Evolutionary conservation across 225 moss, liverwort and hornwort species (phyloP).

Genomic region (Antitrichia curtipendula): DNA sequence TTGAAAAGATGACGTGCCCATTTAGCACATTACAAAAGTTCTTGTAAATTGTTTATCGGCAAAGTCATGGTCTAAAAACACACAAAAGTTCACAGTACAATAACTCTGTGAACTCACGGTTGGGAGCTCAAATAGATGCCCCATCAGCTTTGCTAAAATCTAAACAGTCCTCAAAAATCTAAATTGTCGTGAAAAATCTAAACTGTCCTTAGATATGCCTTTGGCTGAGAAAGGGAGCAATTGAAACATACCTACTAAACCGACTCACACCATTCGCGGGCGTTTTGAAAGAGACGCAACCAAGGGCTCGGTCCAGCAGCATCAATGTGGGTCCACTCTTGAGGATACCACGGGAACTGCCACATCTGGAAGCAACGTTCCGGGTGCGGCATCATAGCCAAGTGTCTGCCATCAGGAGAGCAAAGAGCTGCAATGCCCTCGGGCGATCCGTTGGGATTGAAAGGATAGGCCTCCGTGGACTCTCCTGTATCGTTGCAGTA

Average conservation of each 20-base stretch:
- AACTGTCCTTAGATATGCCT: constrained; percentile 5
- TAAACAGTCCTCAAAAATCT: neutral
- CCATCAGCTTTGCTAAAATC: neutral
- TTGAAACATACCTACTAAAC: neutral
- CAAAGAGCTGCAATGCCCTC: constrained; percentile 86
- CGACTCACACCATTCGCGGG: constrained; percentile 68
- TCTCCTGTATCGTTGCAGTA: constrained; percentile 81
- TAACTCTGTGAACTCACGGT: neutral
- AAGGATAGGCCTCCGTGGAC: constrained; percentile 68
- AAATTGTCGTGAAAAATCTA: neutral
- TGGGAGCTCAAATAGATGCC: neutral
- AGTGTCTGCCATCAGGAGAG: constrained; percentile 82
- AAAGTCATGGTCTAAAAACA: neutral
- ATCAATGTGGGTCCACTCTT: constrained; percentile 62
- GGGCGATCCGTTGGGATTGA: constrained; percentile 94
- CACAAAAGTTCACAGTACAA: neutral
- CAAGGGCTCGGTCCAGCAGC: constrained; percentile 84
- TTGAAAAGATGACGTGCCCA: neutral
- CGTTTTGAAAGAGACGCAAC: constrained; percentile 87
- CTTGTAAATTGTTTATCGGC: neutral
- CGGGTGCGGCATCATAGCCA: constrained; percentile 98
- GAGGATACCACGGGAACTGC: constrained; percentile 97
- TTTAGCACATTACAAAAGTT: neutral
- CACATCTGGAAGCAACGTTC: constrained; percentile 96
- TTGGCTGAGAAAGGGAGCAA: constrained; percentile 13